Evolutionary conservation across 441 rosid genomes (phyloP), one percentile per base, ranked within the genome.

Genomic region (Bocquillonia castaneifolia): DNA sequence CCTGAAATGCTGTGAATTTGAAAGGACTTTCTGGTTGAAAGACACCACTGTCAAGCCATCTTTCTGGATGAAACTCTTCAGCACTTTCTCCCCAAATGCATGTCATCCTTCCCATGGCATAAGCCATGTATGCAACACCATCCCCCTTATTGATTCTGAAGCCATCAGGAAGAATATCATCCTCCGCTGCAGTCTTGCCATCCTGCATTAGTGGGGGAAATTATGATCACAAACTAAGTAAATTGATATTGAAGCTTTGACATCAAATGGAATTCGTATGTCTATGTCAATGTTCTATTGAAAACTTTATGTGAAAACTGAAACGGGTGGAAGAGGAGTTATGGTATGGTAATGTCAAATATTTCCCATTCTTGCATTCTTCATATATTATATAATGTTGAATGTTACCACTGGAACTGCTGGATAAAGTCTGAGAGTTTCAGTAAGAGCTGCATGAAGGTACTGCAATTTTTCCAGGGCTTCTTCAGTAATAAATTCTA

Each of bases 61-160:
- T 66, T 23, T 83, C 87, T 0, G 84, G 87, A 8, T 63, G 64
- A 45, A 77, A 83, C 17, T 66, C 79, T 59, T 74, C 79, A 0
- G 78, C 89, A 72, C 77, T 81, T 1, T 77, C 72, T 20, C 83
- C 87, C 86, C 83, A 80, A 45, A 83, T 15, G 17, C 5, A 64
- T 20, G 67, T 40, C 90, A 81, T 80, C 75, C 86, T 78, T 60
- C 85, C 85, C 85, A 76, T 81, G 15, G 82, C n/a, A n/a, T n/a
- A n/a, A n/a, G n/a, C n/a, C n/a, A n/a, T 34, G 69, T 76, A 81
- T 36, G 9, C 26, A 12, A 83, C 45, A 15, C 70, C 57, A 25
- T 81, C 85, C 62, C 85, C 83, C 59, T 81, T 82, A 61, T 69
- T 80, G 37, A 85, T 77, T 32, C 34, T 67, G 59, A 55, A 75